Base-by-base conservation (phyloP, 805 yeast species). In the Metschnikowia similis region DNA sequence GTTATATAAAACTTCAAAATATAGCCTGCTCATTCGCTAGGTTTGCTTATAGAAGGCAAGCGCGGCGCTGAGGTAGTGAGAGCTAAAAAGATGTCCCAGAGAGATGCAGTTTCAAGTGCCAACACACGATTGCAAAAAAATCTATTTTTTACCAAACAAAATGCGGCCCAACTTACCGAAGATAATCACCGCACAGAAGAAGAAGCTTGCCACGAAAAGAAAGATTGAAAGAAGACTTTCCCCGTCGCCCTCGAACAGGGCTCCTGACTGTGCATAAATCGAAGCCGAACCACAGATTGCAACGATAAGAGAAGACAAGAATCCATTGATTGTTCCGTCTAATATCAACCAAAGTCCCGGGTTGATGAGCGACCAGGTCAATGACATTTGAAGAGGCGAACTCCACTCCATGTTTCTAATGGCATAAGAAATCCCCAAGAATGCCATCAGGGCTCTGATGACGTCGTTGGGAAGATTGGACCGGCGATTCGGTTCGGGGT, bases 151-250 rank as follows among this genome's bases (percentile, higher is more conserved):
- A 9, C 64, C 63, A 47, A 71, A 79, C 41, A 82, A 64, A 50
- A 73, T 79, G 62, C 87, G 78, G 13, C 89, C 88, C 48, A 85
- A 60, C 62, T 84, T 84, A 16, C 91, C 89, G 66, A 85, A 83
- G 27, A 85, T 74, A 36, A 85, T 72, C 42, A 81, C 69, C 0
- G 87, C 85, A 56, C 84, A 74, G 66, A 84, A 85, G 62, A 81
- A 79, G 67, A 83, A 83, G 62, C 87, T 79, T 3, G 79, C 83
- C 38, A 80, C 66, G 79, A 82, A 81, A 31, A 82, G 67, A 61
- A 77, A 64, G 30, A 74, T 70, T 1, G 83, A 80, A 37, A 70
- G 56, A 40, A 62, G 50, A 48, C 67, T 72, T 10, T 65, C 68
- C 14, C 54, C 59, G 39, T 51, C 52, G 29, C 50, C 48, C 10